A percentile compares a stretch with the other conserved stretches of the same genome.
Conservation (phyloP, 2,329 filamentous ascomycete species). For the Ophiostoma novo-ulmi region DNA sequence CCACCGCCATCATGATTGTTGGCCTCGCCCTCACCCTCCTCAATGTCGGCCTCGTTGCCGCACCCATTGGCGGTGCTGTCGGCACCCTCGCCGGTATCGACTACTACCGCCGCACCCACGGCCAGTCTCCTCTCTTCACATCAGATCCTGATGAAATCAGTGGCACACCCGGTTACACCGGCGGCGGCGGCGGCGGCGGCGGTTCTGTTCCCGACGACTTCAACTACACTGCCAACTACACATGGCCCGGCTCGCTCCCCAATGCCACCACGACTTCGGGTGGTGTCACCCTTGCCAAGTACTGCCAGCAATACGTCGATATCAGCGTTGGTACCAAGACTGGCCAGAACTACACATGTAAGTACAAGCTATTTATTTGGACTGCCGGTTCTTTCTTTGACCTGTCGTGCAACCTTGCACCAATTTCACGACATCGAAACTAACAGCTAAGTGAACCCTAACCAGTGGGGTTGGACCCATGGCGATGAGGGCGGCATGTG, state of each 20-base stretch:
- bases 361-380: conserved; percentile 29
- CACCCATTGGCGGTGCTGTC: conserved; percentile 32
- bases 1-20: conserved; percentile 34
- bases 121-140: conserved; percentile 44
- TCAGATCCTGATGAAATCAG: conserved; percentile 27
- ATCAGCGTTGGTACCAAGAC: conserved; percentile 30
- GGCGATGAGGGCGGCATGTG: conserved; percentile 36
- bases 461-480: conserved; percentile 47
- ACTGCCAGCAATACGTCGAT: conserved; percentile 27
- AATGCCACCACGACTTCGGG: conserved; percentile 22
- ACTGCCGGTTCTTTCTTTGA: not conserved
- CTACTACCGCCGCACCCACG: conserved; percentile 39
- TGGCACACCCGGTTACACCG: conserved; percentile 24
- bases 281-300: conserved; percentile 22
- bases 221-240: conserved; percentile 22
- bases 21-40: conserved; percentile 41
- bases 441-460: conserved; percentile 46
- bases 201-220: conserved; percentile 32
- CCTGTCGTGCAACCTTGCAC: conserved; percentile 4
- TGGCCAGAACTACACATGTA: conserved; percentile 45
- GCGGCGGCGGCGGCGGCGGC: conserved; percentile 14
- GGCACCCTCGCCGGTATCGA: conserved; percentile 48
- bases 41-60: conserved; percentile 45
- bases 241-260: conserved; percentile 27
- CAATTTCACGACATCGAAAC: not conserved